phyloP scores from a whole-genome alignment of 2,329 filamentous ascomycete genomes.

The Polychaeton citri region DNA sequence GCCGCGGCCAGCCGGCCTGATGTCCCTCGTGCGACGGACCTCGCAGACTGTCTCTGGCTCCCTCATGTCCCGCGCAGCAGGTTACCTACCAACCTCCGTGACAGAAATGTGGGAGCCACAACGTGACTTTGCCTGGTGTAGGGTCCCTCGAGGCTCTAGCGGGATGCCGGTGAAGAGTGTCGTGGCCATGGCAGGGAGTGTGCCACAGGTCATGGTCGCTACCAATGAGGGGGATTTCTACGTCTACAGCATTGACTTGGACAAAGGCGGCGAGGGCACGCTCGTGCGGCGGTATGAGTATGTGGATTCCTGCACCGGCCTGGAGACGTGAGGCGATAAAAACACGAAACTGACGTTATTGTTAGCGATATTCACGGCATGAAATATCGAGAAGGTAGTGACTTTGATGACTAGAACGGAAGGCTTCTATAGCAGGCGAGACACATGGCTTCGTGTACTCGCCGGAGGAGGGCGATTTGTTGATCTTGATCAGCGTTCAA shows the following conservation, averaged over 20 bases:
- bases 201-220: slow-evolving; percentile 94
- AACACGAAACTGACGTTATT: background rate
- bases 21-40: slow-evolving; percentile 83
- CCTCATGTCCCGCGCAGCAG: slow-evolving; percentile 77
- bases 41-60: slow-evolving; percentile 87
- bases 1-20: slow-evolving; percentile 57
- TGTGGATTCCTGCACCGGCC: slow-evolving; percentile 26
- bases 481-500: slow-evolving; percentile 10
- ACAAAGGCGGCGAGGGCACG: slow-evolving; percentile 83
- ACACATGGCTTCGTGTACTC: too few relatives aligned
- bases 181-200: slow-evolving; percentile 93
- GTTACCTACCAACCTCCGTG: slow-evolving; percentile 83
- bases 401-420: slow-evolving; percentile 11
- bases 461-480: too few relatives aligned
- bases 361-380: slow-evolving; percentile 19
- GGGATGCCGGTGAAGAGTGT: slow-evolving; percentile 60
- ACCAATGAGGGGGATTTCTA: slow-evolving; percentile 93
- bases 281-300: slow-evolving; percentile 88
- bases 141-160: slow-evolving; percentile 55
- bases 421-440: too few relatives aligned
- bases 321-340: background rate
- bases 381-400: slow-evolving; percentile 15
- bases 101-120: slow-evolving; percentile 96
- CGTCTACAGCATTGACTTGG: slow-evolving; percentile 89
- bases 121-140: slow-evolving; percentile 93